phyloP scores from a whole-genome alignment of 139 green algal species.

The Cymbomonas tetramitiformis region DNA sequence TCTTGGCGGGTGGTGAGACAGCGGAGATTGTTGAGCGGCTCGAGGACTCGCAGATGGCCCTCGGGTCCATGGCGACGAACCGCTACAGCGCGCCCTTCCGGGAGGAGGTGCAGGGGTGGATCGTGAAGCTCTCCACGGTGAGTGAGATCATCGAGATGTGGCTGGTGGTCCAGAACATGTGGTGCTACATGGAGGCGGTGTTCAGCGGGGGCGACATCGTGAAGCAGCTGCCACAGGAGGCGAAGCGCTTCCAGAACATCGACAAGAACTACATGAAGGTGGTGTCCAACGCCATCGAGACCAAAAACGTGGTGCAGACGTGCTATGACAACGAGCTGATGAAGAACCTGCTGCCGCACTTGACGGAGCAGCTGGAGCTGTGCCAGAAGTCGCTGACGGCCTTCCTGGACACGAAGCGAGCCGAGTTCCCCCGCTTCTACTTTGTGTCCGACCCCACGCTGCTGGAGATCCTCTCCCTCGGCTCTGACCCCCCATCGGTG shows the following conservation, averaged over 20 bases:
- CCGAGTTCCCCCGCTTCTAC: constrained; percentile 90
- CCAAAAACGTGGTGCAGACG: constrained; percentile 62
- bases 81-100: constrained; percentile 69
- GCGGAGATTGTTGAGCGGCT: constrained; percentile 83
- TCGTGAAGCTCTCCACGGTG: constrained; percentile 68
- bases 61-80: constrained; percentile 81
- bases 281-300: constrained; percentile 60
- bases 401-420: constrained; percentile 88
- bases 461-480: constrained; percentile 87
- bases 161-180: constrained; percentile 82
- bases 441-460: constrained; percentile 91
- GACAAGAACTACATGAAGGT: constrained; percentile 95
- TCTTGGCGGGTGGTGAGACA: constrained; percentile 75
- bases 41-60: constrained; percentile 82
- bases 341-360: constrained; percentile 74
- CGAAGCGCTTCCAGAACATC: constrained; percentile 91
- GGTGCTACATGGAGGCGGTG: constrained; percentile 93
- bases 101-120: constrained; percentile 59
- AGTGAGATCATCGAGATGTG: constrained; percentile 84
- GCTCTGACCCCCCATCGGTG: constrained; percentile 70
- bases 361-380: no score
- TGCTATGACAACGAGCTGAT: constrained; percentile 74
- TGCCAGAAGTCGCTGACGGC: constrained; percentile 79
- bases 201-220: constrained; percentile 88
- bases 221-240: no score